phyloP scores from a whole-genome alignment of 257 asterid species.

The Hygrophila difformis region DNA sequence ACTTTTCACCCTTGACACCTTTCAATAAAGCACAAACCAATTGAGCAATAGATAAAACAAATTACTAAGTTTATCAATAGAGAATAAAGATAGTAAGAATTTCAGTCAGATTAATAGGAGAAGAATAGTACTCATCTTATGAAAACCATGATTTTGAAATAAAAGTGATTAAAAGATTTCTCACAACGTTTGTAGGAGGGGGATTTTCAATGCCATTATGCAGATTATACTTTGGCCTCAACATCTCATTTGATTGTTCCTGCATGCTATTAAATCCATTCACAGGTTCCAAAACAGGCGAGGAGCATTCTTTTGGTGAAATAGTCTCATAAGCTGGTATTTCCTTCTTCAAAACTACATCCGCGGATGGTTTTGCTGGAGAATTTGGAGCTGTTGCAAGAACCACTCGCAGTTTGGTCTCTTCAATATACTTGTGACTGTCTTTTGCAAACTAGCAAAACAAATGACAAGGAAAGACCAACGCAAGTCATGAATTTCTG shows the following conservation, averaged over 20 bases:
- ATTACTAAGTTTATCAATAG: not conserved
- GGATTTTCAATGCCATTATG: constrained; percentile 40
- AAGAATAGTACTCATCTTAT: not conserved
- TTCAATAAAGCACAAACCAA: too few species aligned
- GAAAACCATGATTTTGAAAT: not conserved
- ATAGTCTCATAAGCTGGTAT: constrained; percentile 22
- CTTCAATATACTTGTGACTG: constrained; percentile 46
- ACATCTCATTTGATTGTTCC: constrained; percentile 35
- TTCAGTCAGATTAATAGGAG: constrained; percentile 2
- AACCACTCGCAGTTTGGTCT: constrained; percentile 66
- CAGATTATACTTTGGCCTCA: constrained; percentile 26
- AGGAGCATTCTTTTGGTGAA: constrained; percentile 29
- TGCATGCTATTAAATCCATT: constrained; percentile 54
- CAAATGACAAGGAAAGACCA: not conserved
- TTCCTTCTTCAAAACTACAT: constrained; percentile 42
- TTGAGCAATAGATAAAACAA: constrained; percentile 1
- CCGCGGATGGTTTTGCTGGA: constrained; percentile 37
- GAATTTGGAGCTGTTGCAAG: constrained; percentile 45
- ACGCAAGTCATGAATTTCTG: constrained; percentile 7
- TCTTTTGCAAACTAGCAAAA: constrained; percentile 55
- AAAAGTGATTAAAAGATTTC: constrained; percentile 14
- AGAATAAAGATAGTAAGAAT: constrained; percentile 1
- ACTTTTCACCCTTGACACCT: too few species aligned
- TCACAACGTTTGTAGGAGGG: constrained; percentile 39
- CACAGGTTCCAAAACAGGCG: constrained; percentile 46